Percentiles rank a stretch among this genome's conserved stretches.
Conservation (phyloP, 1,284 basidiomycete species). For the Pseudozyma thailandica region DNA sequence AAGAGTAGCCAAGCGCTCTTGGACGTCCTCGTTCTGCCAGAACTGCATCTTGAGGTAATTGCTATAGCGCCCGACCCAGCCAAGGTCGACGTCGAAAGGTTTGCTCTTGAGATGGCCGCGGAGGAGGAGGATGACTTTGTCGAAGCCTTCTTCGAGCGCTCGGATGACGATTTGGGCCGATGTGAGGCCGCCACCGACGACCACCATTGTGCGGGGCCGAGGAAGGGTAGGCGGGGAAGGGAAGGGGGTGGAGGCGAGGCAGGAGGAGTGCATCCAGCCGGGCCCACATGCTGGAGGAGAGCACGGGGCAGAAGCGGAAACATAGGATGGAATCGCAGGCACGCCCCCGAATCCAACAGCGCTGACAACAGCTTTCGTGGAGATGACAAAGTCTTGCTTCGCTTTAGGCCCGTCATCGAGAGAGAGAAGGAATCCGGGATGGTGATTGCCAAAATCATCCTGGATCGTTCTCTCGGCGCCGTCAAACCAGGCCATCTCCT, state of each 20-base stretch:
- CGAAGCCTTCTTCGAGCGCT: constrained; percentile 57
- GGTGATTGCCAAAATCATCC: constrained; percentile 29
- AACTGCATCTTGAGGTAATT: constrained; percentile 65
- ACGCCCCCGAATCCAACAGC: constrained; percentile 65
- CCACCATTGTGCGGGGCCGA: constrained; percentile 37
- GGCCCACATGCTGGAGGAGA: constrained; percentile 22
- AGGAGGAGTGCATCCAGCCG: constrained; percentile 67
- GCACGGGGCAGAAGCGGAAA: not conserved
- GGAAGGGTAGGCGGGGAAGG: constrained; percentile 28
- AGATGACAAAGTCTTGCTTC: constrained; percentile 8
- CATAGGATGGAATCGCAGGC: constrained; percentile 56
- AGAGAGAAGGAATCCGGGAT: constrained; percentile 36
- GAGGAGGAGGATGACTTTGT: constrained; percentile 63
- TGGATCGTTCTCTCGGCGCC: constrained; percentile 23
- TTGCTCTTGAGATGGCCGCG: constrained; percentile 67
- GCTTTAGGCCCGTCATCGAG: constrained; percentile 11
- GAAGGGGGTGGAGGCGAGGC: constrained; percentile 53
- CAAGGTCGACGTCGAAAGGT: constrained; percentile 64
- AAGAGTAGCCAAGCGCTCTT: constrained; percentile 53
- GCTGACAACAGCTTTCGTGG: constrained; percentile 56
- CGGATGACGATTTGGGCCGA: constrained; percentile 68
- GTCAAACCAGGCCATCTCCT: constrained; percentile 41
- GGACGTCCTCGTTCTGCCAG: constrained; percentile 60
- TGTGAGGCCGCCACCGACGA: constrained; percentile 69
- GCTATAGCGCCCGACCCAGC: constrained; percentile 63